A percentile compares a stretch with the other conserved stretches of the same genome.
phyloP scores from a whole-genome alignment of 2,329 filamentous ascomycete genomes.

The Metarhizium rileyi region DNA sequence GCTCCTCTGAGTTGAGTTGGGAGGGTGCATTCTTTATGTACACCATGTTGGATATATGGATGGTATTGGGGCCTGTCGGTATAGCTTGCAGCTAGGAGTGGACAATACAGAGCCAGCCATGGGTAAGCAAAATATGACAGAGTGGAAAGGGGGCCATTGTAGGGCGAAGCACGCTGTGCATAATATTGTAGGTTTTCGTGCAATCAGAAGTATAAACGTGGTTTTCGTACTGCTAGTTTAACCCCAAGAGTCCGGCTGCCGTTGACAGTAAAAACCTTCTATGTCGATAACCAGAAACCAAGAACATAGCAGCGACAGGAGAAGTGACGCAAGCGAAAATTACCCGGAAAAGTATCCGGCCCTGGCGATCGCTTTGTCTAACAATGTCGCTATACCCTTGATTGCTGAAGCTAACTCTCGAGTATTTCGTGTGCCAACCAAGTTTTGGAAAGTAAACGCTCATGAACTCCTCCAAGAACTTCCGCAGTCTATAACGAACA shows the following conservation, averaged over 20 bases:
- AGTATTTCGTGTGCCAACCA: conserved; percentile 90
- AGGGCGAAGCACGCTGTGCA: too few species aligned
- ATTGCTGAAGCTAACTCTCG: conserved; percentile 86
- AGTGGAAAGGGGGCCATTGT: too few species aligned
- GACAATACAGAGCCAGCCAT: too few species aligned
- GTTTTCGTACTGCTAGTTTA: neutral
- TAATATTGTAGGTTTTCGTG: too few species aligned
- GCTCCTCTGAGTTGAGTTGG: too few species aligned
- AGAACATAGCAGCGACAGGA: conserved; percentile 18
- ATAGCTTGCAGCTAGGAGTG: too few species aligned
- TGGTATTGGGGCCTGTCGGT: too few species aligned
- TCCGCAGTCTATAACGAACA: conserved; percentile 67
- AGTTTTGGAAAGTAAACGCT: conserved; percentile 64
- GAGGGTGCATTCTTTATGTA: too few species aligned
- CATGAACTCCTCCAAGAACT: conserved; percentile 76
- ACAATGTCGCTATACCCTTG: conserved; percentile 82
- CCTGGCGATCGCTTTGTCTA: conserved; percentile 58
- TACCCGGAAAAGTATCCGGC: conserved; percentile 43
- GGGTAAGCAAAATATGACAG: too few species aligned
- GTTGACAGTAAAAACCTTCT: conserved; percentile 13
- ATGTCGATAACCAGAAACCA: conserved; percentile 18
- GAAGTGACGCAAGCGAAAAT: conserved; percentile 28
- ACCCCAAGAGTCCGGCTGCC: neutral
- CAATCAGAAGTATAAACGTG: too few species aligned
- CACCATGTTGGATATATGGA: too few species aligned